Base-by-base conservation (phyloP, 169 alveolate species). In the Blepharisma undulans region DNA sequence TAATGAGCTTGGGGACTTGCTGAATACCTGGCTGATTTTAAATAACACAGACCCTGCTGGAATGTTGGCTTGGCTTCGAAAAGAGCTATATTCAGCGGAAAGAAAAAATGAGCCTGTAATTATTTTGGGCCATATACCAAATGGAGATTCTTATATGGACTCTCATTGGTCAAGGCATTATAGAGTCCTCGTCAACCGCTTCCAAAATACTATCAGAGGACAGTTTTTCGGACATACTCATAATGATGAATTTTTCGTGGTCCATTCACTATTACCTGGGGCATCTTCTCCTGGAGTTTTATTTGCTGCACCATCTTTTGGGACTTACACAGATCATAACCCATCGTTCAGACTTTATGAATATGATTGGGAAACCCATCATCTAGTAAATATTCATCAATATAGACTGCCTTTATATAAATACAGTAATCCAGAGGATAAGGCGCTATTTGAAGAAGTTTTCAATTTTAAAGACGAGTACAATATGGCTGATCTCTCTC, bases 261-360 rank as follows among this genome's bases (percentile, higher is more conserved):
- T 84, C 22, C 80, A 32, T n/a, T 21, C 81, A 2, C 27, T 59
- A 4, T n/a, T 91, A 25, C 82, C 48, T 32, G 93, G 82, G 12
- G 32, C 34, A 16, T 76, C 84, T 21, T 80, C 92, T 14, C 61
- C 82, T 7, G 27, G 34, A 16, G 84, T 66, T n/a, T 4, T 36
- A 32, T 48, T 74, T 76, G 76, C 60, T 5, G 76, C 36, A 1
- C 86, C 86, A 27, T 72, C 84, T 74, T 33, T 88, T 34, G 77
- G 88, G 32, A 19, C 84, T 84, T 36, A 33, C 30, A 22, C 29
- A 6, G 59, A 72, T 25, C 34, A 87, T 16, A 93, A 94, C 72
- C 98, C 98, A 5, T 90, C 94, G 32, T 94, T 94, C 84, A 93
- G 97, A 79, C 91, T 93, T 59, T 88, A 88, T 81, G 91, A 90